Evolutionary conservation across 331 rosid species (phyloP).

Genomic region (Erythrophleum ivorense): DNA sequence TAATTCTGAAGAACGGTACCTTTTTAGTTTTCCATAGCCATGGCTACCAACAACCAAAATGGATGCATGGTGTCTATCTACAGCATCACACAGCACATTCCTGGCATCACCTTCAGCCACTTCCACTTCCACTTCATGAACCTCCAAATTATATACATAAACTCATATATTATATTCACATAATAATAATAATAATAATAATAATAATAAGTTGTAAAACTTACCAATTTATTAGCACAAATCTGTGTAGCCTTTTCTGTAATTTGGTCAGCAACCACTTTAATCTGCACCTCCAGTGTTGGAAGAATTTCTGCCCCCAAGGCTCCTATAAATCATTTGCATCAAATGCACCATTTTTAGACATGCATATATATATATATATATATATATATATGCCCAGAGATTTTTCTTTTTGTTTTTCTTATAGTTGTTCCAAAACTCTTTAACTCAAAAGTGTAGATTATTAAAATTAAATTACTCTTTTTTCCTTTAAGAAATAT

Average conservation of each 20-base stretch:
- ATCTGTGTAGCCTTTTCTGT: constrained; percentile 37
- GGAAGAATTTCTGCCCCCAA: constrained; percentile 55
- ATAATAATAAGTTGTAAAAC: background rate
- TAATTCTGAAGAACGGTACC: constrained; percentile 35
- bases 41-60: constrained; percentile 73
- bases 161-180: background rate
- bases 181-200: background rate
- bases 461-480: too few relatives aligned
- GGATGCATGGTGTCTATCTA: constrained; percentile 50
- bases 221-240: constrained; percentile 61
- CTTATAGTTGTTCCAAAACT: too few relatives aligned
- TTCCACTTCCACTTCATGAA: constrained; percentile 49
- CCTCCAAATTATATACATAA: constrained; percentile 37
- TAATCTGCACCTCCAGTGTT: constrained; percentile 58
- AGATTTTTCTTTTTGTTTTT: too few relatives aligned
- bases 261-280: constrained; percentile 40
- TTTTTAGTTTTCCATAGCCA: constrained; percentile 76
- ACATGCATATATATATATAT: background rate
- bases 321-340: constrained; percentile 16
- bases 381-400: background rate
- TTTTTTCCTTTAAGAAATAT: too few relatives aligned
- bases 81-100: constrained; percentile 70
- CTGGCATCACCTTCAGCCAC: constrained; percentile 76
- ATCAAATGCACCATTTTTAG: background rate
- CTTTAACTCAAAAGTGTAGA: too few relatives aligned